phyloP scores from a whole-genome alignment of 2,329 filamentous ascomycete genomes.

The Claviceps arundinis region DNA sequence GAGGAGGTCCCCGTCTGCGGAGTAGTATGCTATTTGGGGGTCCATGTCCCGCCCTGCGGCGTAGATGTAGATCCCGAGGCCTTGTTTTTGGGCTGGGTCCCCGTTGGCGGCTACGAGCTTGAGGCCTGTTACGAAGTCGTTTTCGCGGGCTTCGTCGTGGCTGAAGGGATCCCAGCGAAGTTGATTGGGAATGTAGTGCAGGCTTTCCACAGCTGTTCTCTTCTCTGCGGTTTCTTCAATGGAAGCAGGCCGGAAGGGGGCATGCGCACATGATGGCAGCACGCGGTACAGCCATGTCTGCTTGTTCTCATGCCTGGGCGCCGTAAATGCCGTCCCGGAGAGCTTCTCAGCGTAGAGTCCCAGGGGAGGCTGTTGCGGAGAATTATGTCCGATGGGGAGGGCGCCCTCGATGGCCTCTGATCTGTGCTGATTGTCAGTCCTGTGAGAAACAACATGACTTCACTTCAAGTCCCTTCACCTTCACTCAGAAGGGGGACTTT shows the following conservation, averaged over 20 bases:
- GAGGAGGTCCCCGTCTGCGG: slow-evolving; percentile 66
- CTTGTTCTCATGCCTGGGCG: slow-evolving; percentile 53
- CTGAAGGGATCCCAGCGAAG: slow-evolving; percentile 75
- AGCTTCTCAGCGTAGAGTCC: slow-evolving; percentile 76
- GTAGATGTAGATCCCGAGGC: slow-evolving; percentile 70
- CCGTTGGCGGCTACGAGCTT: slow-evolving; percentile 67
- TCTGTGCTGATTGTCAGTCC: slow-evolving; percentile 25
- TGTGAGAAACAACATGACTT: not conserved
- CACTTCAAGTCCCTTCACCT: too few relatives aligned
- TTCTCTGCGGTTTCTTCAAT: slow-evolving; percentile 7
- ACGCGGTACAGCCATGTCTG: slow-evolving; percentile 64
- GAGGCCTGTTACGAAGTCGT: slow-evolving; percentile 43
- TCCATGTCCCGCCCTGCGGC: slow-evolving; percentile 69
- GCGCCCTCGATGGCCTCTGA: slow-evolving; percentile 65
- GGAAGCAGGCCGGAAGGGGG: slow-evolving; percentile 37
- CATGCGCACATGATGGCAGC: slow-evolving; percentile 49
- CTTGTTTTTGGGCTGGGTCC: slow-evolving; percentile 65
- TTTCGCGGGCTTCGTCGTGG: slow-evolving; percentile 40
- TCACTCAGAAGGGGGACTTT: not conserved
- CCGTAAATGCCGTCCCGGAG: slow-evolving; percentile 59
- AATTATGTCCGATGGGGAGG: slow-evolving; percentile 64
- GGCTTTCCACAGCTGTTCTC: slow-evolving; percentile 9
- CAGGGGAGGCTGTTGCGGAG: slow-evolving; percentile 64
- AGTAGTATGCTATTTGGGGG: slow-evolving; percentile 65
- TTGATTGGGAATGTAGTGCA: slow-evolving; percentile 52